Base-by-base conservation (phyloP, 176 grass and related monocot genomes). In the Otatea glauca region DNA sequence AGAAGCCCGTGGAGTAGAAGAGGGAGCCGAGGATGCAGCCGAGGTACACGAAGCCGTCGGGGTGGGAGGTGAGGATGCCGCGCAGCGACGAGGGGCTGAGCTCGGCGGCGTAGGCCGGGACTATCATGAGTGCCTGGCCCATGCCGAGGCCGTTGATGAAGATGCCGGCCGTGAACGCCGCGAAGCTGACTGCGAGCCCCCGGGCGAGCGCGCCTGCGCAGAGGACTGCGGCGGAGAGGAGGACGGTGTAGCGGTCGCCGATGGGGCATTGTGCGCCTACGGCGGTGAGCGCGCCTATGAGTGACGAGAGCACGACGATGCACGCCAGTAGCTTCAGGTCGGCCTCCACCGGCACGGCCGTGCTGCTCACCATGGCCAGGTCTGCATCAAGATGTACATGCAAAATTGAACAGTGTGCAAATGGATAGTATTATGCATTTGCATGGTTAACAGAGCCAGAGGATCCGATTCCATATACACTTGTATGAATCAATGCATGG, bases 41-140 rank as follows among this genome's bases (percentile, higher is more conserved):
- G 59, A 90, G 84, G 84, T 78, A 90, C 15, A 90, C 79, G 67
- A 86, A 47, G n/a, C 88, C 88, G 67, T 90, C 88, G 7, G 88
- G 84, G 59, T 90, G 79, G 3, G 84, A 73, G 66, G 59, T 17
- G 59, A 86, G 59, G 59, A 7, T 59, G 67, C 79, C 55, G 29
- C 73, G 27, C 58, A 47, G 27, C 16, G 66, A 86, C 25, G 37
- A 24, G 4, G 84, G 83, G 15, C 77, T 23, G 78, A 90, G 66
- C 27, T 68, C 88, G 56, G 58, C 79, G 49, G 39, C 67, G 59
- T 86, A 90, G 24, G 79, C 67, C 5, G 88, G 88, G 21, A 86
- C 67, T 79, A n/a, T 58, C 88, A 66, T 59, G 67, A 90, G 88
- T 38, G 39, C 58, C 20, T 78, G 65, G 72, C 88, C 84, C 79